Evolutionary conservation across 1,284 basidiomycete genomes (phyloP), one percentile per base, ranked within the genome.

Genomic region (Boletus sp.): DNA sequence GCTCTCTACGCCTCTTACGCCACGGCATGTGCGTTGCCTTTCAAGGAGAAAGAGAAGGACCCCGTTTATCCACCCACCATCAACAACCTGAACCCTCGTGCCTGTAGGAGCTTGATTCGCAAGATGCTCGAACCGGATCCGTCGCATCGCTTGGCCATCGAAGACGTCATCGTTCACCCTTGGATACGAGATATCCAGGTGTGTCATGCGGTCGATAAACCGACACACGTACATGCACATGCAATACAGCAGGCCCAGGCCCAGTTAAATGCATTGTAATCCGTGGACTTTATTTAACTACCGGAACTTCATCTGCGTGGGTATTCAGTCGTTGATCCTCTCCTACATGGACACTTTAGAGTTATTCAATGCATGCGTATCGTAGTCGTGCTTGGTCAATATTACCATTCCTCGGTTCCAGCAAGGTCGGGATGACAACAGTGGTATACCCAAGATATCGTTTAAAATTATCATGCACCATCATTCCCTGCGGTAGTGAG

Each of bases 41-140:
- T 69, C 64, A 73, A 63, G 54, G 72, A 74, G 54, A 74, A 74
- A 33, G 71, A 73, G 30, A 74, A 71, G 58, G 72, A 74, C 28
- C 58, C 61, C 17, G 70, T 81, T 13, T 89, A 84, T 68, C 91
- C 91, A 2, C 80, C 86, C 43, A 93, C 91, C 50, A 89, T 99
- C 71, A 92, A 89, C 75, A 97, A 98, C 73, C 81, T 98, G 61
- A 89, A 86, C 55, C 95, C 97, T 6, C 83, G 94, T 54, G 90
- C 91, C 60, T 97, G 95, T 67, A 81, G 97, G 33, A 83, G 85
- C 43, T 77, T 98, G 64, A 85, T 99, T 64, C 89, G 96, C 70
- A 90, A 90, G 81, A 99, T 99, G 96, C 84, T 99, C 53, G 94
- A 97, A 71, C 97, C 97, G 1, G 91, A 98, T 72, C 95, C 96